A percentile compares a stretch with the other conserved stretches of the same genome.
Conservation (phyloP, 2,329 filamentous ascomycete genomes). For the Lachnellula occidentalis region DNA sequence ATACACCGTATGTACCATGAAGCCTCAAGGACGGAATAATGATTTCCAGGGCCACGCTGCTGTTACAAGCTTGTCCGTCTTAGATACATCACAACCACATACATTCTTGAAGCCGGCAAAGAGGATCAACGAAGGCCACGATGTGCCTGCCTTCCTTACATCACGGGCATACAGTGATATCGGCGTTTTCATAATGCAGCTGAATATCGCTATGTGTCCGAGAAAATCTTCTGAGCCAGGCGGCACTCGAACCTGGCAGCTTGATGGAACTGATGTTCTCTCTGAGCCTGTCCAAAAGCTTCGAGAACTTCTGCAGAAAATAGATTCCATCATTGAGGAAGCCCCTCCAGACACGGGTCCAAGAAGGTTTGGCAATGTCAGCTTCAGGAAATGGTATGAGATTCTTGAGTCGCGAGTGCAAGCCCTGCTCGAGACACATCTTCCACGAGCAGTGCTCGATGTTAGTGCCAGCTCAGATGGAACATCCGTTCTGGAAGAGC, state of each 20-base stretch:
- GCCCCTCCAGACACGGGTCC: conserved; percentile 82
- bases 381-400: conserved; percentile 78
- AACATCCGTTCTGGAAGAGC: conserved; percentile 56
- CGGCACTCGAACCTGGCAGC: conserved; percentile 46
- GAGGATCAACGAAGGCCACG: conserved; percentile 75
- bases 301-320: conserved; percentile 57
- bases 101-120: conserved; percentile 67
- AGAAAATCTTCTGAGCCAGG: conserved; percentile 42
- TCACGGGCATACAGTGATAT: conserved; percentile 84
- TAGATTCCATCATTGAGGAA: conserved; percentile 65
- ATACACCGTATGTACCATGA: conserved; percentile 6
- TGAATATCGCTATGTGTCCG: conserved; percentile 83
- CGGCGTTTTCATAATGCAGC: conserved; percentile 78
- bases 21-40: not conserved
- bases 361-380: conserved; percentile 84
- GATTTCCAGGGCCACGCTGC: not conserved
- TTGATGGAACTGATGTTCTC: conserved; percentile 37
- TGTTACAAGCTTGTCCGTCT: conserved; percentile 20
- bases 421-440: conserved; percentile 49
- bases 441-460: conserved; percentile 43
- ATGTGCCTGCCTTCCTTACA: conserved; percentile 74
- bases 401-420: conserved; percentile 57
- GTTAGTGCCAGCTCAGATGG: conserved; percentile 18
- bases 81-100: conserved; percentile 46
- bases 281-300: conserved; percentile 52